Conservation (phyloP, 2,329 filamentous ascomycete species). For the Trichoderma breve region DNA sequence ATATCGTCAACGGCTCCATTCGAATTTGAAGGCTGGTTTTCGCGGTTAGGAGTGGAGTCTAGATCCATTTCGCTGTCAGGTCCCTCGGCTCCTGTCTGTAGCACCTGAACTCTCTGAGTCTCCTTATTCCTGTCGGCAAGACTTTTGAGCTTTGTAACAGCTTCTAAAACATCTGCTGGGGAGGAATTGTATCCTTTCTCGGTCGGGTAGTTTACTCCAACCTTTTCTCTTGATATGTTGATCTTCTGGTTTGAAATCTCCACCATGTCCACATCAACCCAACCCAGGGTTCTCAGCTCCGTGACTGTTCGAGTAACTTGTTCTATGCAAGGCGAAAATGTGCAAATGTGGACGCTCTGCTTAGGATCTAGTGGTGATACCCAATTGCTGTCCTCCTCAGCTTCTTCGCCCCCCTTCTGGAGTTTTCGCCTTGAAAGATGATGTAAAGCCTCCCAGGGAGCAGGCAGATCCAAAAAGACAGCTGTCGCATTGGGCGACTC, state of each 20-base stretch:
- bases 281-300: slow-evolving; percentile 74
- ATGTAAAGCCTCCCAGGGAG: slow-evolving; percentile 75
- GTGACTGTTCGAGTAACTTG: slow-evolving; percentile 87
- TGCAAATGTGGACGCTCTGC: slow-evolving; percentile 77
- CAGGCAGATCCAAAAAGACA: slow-evolving; percentile 77
- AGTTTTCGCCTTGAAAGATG: slow-evolving; percentile 61
- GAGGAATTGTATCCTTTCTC: slow-evolving; percentile 70
- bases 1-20: slow-evolving; percentile 27
- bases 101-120: slow-evolving; percentile 51
- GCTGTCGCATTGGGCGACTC: slow-evolving; percentile 64
- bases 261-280: slow-evolving; percentile 92
- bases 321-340: slow-evolving; percentile 95
- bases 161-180: slow-evolving; percentile 75
- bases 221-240: slow-evolving; percentile 76
- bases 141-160: slow-evolving; percentile 67
- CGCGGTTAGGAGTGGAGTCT: slow-evolving; percentile 30
- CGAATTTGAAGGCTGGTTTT: background rate
- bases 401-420: slow-evolving; percentile 26
- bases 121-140: slow-evolving; percentile 68
- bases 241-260: slow-evolving; percentile 79
- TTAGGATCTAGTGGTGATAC: slow-evolving; percentile 66
- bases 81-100: slow-evolving; percentile 29
- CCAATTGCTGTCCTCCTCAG: slow-evolving; percentile 38
- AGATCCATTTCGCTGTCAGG: slow-evolving; percentile 43
- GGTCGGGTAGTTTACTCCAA: slow-evolving; percentile 63